Conservation (phyloP, 2,329 filamentous ascomycete genomes). For the Ceratocystis eucalypticola region DNA sequence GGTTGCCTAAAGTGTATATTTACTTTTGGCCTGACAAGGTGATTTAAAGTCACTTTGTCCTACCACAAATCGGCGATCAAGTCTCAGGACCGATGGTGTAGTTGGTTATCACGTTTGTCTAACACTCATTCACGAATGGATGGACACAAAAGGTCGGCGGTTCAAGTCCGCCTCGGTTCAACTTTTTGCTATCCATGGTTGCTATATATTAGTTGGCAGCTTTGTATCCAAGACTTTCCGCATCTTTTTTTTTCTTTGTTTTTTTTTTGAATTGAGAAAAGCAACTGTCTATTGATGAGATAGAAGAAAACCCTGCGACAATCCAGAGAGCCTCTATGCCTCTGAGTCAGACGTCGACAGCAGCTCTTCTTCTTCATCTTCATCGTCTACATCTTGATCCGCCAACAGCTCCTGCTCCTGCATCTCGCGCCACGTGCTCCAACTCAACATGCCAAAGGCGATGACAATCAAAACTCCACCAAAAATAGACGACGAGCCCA, state of each 20-base stretch:
- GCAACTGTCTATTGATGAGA: neutral
- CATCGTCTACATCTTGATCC: constrained; percentile 35
- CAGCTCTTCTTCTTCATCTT: constrained; percentile 14
- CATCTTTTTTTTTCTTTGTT: neutral
- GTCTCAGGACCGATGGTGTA: constrained; percentile 18
- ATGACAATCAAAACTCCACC: constrained; percentile 80
- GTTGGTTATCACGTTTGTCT: constrained; percentile 20
- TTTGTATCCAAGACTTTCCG: neutral
- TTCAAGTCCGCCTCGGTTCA: constrained; percentile 19
- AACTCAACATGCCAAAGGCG: constrained; percentile 77
- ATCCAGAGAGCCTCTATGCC: constrained; percentile 2
- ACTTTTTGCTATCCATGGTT: neutral
- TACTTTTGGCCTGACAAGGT: neutral
- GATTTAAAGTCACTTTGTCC: neutral
- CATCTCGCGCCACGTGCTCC: constrained; percentile 90
- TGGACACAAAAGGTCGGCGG: constrained; percentile 19
- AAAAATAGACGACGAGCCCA: constrained; percentile 59
- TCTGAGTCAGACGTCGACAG: constrained; percentile 13
- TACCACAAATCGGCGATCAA: rapidly evolving
- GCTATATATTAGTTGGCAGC: neutral
- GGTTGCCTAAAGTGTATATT: no score
- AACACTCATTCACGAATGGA: constrained; percentile 10
- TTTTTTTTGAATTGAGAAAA: neutral
- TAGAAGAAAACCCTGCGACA: neutral
- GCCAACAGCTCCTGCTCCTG: constrained; percentile 61